Base-by-base conservation (phyloP, 257 asterid species). In the Eustoma russellianum region DNA sequence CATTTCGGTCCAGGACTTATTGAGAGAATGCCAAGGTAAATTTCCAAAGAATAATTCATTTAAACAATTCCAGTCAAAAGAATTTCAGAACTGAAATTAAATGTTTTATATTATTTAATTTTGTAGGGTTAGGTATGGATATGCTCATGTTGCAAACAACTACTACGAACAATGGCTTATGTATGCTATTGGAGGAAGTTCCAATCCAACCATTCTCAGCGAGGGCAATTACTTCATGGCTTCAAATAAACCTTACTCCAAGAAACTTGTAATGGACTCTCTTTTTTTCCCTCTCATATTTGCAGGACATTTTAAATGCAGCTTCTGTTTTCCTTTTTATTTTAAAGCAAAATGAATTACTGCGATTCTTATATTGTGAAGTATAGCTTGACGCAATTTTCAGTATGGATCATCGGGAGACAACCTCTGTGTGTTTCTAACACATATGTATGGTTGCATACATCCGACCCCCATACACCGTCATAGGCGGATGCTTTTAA, bases 1-100 rank as follows among this genome's bases (percentile, higher is more conserved):
- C 69, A 83, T 68, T 86, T 86, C 70, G 95, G 95, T 14, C 82
- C 80, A n/a, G 70, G 64, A 57, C 63, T 83, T 24, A 83, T 83
- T 30, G 87, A 83, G 60, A 76, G 93, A 53, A 67, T 83, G 71
- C 95, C 95, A 15, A 83, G 95, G 95, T 80, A 59, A 14, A n/a
- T 4, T 4, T 8, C 1, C 45, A 15, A 13, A 7, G 5, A 14
- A 8, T 7, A 46, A 1, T 14, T 14, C 19, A 14, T 47, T 14
- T 5, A 14, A 7, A 10, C 28, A 56, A 41, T 28, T 10, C n/a
- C 1, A 5, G 14, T 17, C 5, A 41, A 56, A 43, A 17, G 1
- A 9, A 41, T 16, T 13, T 5, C 12, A 18, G 12, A 12, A 7
- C 5, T 41, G 50, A 14, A 28, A 2, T 19, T 13, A 19, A n/a